Conservation (phyloP, 2,329 filamentous ascomycete genomes). For the Fusarium foetens region DNA sequence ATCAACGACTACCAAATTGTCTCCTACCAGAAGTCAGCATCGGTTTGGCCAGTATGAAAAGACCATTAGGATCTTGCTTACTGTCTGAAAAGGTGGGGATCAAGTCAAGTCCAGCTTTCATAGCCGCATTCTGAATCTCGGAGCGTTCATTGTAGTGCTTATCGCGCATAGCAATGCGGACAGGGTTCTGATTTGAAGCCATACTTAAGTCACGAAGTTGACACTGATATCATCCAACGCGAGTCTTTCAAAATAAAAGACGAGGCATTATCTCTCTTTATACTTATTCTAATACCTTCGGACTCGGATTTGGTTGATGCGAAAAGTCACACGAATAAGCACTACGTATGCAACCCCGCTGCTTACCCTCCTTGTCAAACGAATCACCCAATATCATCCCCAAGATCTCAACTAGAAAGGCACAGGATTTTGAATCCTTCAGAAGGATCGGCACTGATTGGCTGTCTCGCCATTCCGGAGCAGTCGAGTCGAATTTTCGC, state of each 20-base stretch:
- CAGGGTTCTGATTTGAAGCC: background rate
- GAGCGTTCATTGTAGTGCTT: conserved; percentile 15
- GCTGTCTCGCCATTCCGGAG: background rate
- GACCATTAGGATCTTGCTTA: rapidly evolving
- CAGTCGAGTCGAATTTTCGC: background rate
- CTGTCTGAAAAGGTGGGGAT: background rate
- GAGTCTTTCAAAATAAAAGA: rapidly evolving
- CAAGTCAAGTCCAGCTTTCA: background rate
- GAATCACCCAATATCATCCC: background rate
- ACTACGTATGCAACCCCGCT: background rate
- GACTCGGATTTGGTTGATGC: background rate
- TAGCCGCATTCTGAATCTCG: conserved; percentile 1
- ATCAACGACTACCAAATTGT: background rate
- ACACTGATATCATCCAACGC: rapidly evolving
- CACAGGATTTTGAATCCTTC: background rate
- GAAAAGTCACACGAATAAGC: background rate
- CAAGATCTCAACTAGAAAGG: background rate
- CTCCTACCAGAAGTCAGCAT: background rate
- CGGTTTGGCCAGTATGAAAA: rapidly evolving
- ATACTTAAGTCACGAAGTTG: background rate
- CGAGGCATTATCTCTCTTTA: background rate
- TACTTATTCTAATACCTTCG: background rate
- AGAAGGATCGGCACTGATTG: background rate
- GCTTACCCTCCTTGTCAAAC: background rate
- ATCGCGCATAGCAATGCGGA: conserved; percentile 14